Evolutionary conservation across 1,284 basidiomycete species (phyloP), one percentile per base, ranked within the genome.

Genomic region (Irpex sp.): DNA sequence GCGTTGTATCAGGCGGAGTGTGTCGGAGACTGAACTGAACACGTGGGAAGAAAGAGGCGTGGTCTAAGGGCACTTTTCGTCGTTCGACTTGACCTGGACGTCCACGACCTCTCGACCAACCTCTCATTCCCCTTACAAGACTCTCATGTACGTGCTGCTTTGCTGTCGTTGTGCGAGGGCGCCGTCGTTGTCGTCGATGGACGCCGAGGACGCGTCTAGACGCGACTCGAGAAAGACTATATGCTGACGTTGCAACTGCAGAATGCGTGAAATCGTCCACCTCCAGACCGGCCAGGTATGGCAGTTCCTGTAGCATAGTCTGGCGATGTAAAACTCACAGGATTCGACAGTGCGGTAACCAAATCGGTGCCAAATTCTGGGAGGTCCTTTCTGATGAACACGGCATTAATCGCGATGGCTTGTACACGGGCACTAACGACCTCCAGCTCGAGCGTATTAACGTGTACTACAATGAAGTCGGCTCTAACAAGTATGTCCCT

Each of bases 321-420:
- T 56, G 31, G 60, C 31, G 21, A 8, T 31, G 7, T 51, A n/a
- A 35, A 56, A 26, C 49, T 46, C 60, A 36, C 13, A n/a, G 35
- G 46, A 59, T n/a, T 51, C 39, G 37, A 53, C 78, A 97, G 93
- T 96, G 95, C 77, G 95, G 95, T 86, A 97, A 97, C 92, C 94
- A 97, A 83, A 96, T 97, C 75, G 94, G 94, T 90, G 92, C 94
- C 84, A 97, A 97, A 81, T 98, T 98, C 89, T 98, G 95, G 96
- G 95, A 92, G 79, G 95, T 94, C 71, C 89, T 98, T 75, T 96
- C 94, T 65, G 95, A 98, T 78, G 96, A 98, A 84, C 96, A 98
- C 78, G 94, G 94, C 75, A 95, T 98, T 78, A 93, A 93, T 78
- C 83, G 83, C 77, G 92, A 95, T 82, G 95, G 95, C 80, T 78